Conservation (phyloP, 345 rosid genomes). For the Durio zibethinus region DNA sequence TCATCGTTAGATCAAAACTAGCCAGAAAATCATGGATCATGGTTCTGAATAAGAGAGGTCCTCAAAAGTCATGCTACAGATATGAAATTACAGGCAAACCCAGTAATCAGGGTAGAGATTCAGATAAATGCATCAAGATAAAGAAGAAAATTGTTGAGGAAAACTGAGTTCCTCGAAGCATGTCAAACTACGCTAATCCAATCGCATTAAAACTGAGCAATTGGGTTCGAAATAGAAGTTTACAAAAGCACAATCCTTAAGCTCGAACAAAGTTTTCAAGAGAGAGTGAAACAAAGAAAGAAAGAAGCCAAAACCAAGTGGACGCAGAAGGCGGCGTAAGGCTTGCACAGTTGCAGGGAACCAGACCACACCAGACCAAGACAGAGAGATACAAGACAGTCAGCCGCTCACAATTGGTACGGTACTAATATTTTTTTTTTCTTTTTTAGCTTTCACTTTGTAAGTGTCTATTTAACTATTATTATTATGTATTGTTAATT, state of each 20-base stretch:
- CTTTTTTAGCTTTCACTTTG: no score
- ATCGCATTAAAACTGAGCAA: slow-evolving; percentile 17
- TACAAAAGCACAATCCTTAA: slow-evolving; percentile 13
- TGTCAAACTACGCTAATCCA: slow-evolving; percentile 27
- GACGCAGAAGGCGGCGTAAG: slow-evolving; percentile 24
- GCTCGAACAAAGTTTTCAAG: slow-evolving; percentile 20
- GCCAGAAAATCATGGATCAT: slow-evolving; percentile 21
- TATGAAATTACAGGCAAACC: neutral
- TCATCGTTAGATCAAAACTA: slow-evolving; percentile 25
- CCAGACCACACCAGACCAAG: slow-evolving; percentile 6
- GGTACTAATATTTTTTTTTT: no score
- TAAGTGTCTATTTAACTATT: no score
- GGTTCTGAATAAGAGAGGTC: neutral
- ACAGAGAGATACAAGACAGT: no score
- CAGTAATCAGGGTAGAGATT: neutral
- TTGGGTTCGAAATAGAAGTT: neutral
- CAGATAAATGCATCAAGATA: neutral
- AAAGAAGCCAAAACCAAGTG: slow-evolving; percentile 21
- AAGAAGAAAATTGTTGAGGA: slow-evolving; percentile 14
- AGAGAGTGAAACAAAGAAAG: no score
- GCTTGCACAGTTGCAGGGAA: slow-evolving; percentile 20
- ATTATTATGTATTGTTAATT: no score
- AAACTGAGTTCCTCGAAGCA: slow-evolving; percentile 18
- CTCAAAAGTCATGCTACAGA: neutral
- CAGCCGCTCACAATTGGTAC: no score